These are phyloP conservation scores for Tuber indicum DNA, from an alignment of 495 filamentous ascomycete species.

Conservation along the genomic window DNA sequence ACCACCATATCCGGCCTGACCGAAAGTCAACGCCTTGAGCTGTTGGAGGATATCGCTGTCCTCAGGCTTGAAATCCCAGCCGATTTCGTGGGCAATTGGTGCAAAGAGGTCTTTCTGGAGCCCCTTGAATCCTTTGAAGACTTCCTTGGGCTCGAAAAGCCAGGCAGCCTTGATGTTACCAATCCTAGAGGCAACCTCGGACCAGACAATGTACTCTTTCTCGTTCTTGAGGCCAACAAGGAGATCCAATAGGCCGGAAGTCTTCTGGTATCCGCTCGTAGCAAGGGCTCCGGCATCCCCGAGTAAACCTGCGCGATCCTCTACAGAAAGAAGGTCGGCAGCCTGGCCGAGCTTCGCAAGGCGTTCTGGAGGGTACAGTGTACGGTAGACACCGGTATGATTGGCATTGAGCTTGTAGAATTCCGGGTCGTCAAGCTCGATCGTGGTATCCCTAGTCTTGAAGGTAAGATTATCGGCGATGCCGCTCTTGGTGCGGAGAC, in stretches of 20 bases:
- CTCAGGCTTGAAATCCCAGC: conserved; percentile 75
- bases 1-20: conserved; percentile 58
- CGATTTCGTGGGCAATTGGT: conserved; percentile 71
- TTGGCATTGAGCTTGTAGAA: conserved; percentile 78
- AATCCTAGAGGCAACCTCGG: conserved; percentile 74
- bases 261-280: conserved; percentile 84
- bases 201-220: conserved; percentile 88
- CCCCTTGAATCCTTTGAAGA: conserved; percentile 65
- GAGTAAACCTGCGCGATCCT: conserved; percentile 92
- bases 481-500: conserved; percentile 60
- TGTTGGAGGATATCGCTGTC: conserved; percentile 90
- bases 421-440: conserved; percentile 58
- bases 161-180: conserved; percentile 70
- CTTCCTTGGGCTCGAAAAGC: conserved; percentile 74
- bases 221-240: conserved; percentile 78
- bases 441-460: conserved; percentile 63
- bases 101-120: conserved; percentile 73
- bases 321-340: conserved; percentile 75
- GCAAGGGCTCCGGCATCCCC: conserved; percentile 90
- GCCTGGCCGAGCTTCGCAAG: conserved; percentile 69
- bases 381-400: conserved; percentile 68
- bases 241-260: conserved; percentile 78
- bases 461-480: conserved; percentile 60
- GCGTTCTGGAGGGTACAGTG: conserved; percentile 61
- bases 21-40: conserved; percentile 66